These are phyloP conservation scores for Aciculoconidium aculeatum DNA, from an alignment of 805 yeast species.

Conservation along the genomic window DNA sequence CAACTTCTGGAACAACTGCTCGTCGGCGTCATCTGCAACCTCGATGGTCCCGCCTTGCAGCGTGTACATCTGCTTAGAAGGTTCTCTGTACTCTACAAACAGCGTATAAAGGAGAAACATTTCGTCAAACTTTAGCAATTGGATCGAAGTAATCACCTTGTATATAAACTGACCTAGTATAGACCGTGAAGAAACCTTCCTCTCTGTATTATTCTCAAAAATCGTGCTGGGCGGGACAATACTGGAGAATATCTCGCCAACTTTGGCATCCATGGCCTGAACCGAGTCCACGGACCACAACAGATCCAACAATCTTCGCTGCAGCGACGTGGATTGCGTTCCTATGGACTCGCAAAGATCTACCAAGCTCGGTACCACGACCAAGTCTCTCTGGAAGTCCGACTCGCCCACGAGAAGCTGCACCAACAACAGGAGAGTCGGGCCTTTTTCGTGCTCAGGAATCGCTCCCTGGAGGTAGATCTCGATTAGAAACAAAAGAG, in stretches of 20 bases:
- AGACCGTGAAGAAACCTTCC: slow-evolving; percentile 19
- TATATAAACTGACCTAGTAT: slow-evolving; percentile 40
- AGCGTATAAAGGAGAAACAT: slow-evolving; percentile 29
- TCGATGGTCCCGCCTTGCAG: slow-evolving; percentile 7
- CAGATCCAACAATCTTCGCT: slow-evolving; percentile 15
- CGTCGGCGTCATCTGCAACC: slow-evolving; percentile 1
- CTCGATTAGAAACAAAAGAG: slow-evolving; percentile 42
- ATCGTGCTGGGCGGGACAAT: slow-evolving; percentile 11
- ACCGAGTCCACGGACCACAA: slow-evolving; percentile 44
- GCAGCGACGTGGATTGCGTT: slow-evolving; percentile 26
- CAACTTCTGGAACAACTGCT: slow-evolving; percentile 3
- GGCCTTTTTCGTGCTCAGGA: too few species aligned
- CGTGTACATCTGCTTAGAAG: slow-evolving; percentile 17
- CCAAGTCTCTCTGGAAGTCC: slow-evolving; percentile 6
- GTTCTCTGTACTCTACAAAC: slow-evolving; percentile 30
- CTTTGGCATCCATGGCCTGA: slow-evolving; percentile 41
- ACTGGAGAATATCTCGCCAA: slow-evolving; percentile 8
- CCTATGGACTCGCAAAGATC: slow-evolving; percentile 17
- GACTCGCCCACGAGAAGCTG: slow-evolving; percentile 23
- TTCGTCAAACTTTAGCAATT: slow-evolving; percentile 44
- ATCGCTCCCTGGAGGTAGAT: slow-evolving; percentile 25
- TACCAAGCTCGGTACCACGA: slow-evolving; percentile 27
- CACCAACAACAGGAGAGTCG: slow-evolving; percentile 38
- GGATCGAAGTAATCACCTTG: slow-evolving; percentile 33
- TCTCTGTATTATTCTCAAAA: slow-evolving; percentile 1